Evolutionary conservation across 2,329 filamentous ascomycete genomes (phyloP).

Genomic region (Ceratocystis smalleyi): DNA sequence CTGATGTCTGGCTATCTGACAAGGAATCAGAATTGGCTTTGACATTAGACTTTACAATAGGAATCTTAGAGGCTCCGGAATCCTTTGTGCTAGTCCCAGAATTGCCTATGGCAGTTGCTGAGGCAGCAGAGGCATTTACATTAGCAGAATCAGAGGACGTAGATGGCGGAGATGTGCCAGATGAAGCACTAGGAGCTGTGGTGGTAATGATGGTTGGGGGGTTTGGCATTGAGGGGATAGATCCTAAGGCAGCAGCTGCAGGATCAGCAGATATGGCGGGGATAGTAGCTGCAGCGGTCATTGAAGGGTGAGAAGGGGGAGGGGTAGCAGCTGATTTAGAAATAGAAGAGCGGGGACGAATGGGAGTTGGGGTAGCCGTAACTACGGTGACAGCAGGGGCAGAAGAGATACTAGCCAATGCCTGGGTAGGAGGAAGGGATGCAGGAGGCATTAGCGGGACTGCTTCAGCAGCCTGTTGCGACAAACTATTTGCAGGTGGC

Average conservation of each 20-base stretch:
- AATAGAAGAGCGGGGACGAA: not conserved
- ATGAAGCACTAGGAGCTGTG: constrained; percentile 3
- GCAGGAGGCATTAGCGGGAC: not conserved
- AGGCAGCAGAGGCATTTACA: not conserved
- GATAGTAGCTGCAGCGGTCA: not conserved
- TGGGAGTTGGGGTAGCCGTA: not conserved
- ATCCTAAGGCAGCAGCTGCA: constrained; percentile 25
- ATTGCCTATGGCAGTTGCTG: not conserved
- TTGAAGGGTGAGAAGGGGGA: not conserved
- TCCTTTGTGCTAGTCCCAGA: not conserved
- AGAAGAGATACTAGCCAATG: not conserved
- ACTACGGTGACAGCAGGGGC: not conserved
- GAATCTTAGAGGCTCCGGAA: not conserved
- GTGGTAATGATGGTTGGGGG: not conserved
- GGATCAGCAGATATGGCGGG: not conserved
- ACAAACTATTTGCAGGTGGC: constrained; percentile 24
- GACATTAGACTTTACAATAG: not conserved
- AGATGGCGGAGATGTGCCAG: constrained; percentile 24
- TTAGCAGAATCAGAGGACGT: constrained; percentile 17
- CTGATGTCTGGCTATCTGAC: not conserved
- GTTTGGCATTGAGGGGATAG: not conserved
- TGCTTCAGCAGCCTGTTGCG: not conserved
- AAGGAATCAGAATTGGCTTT: not conserved
- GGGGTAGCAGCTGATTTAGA: not conserved
- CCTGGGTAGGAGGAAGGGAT: not conserved